These are phyloP conservation scores for Fusarium sp. DNA, from an alignment of 2,329 filamentous ascomycete genomes.

Conservation along the genomic window DNA sequence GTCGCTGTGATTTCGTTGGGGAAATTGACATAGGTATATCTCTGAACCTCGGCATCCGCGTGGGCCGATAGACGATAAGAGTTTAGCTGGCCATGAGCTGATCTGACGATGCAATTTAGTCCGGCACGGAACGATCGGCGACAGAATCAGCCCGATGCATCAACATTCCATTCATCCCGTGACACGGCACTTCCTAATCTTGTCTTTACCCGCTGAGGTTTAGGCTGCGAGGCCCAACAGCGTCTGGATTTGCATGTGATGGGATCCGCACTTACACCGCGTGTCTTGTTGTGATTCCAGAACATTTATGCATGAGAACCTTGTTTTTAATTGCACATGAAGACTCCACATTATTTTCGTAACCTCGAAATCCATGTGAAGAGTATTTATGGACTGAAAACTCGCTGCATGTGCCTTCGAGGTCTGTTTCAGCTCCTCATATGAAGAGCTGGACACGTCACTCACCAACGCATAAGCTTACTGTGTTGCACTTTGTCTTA, in stretches of 20 bases:
- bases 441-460: background rate
- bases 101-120: background rate
- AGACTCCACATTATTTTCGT: background rate
- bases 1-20: background rate
- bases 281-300: background rate
- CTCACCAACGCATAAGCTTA: background rate
- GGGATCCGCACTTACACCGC: background rate
- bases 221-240: background rate
- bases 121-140: background rate
- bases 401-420: background rate
- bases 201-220: background rate
- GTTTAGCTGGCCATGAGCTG: conserved; percentile 1
- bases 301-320: background rate
- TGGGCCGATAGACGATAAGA: conserved; percentile 2
- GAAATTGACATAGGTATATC: background rate
- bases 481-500: background rate
- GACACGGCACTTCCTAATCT: background rate
- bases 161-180: background rate
- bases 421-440: background rate
- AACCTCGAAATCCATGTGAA: background rate
- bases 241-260: conserved; percentile 10
- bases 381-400: background rate
- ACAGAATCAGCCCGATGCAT: background rate
- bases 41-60: conserved; percentile 17
- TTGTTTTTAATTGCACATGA: background rate